phyloP scores from a whole-genome alignment of 495 filamentous ascomycete species.

The Penicillium tannophilum region DNA sequence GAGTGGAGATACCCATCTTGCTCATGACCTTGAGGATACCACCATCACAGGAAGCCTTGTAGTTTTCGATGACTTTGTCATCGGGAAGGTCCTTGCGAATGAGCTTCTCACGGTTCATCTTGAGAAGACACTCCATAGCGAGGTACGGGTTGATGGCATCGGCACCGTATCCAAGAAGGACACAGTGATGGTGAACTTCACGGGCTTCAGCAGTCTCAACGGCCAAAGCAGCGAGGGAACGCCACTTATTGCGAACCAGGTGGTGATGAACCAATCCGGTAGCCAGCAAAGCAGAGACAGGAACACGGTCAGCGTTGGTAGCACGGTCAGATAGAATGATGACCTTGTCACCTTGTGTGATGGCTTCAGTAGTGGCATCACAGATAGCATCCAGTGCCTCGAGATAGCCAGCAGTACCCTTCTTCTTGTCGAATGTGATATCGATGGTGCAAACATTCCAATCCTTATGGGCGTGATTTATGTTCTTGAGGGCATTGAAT shows the following conservation, averaged over 20 bases:
- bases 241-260: slow-evolving; percentile 95
- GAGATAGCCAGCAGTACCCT: slow-evolving; percentile 85
- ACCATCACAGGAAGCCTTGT: slow-evolving; percentile 96
- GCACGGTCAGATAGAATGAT: slow-evolving; percentile 91
- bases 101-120: slow-evolving; percentile 94
- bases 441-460: slow-evolving; percentile 97
- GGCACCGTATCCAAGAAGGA: slow-evolving; percentile 92
- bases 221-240: slow-evolving; percentile 83
- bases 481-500: slow-evolving; percentile 86
- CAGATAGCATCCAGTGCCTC: slow-evolving; percentile 90
- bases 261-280: slow-evolving; percentile 97
- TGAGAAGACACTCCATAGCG: slow-evolving; percentile 96
- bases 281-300: slow-evolving; percentile 86
- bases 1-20: slow-evolving; percentile 99
- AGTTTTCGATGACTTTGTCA: slow-evolving; percentile 89
- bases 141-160: slow-evolving; percentile 98
- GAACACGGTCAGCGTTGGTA: slow-evolving; percentile 78
- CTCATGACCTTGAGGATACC: slow-evolving; percentile 99
- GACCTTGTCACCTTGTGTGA: slow-evolving; percentile 82
- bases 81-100: slow-evolving; percentile 88
- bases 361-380: slow-evolving; percentile 79
- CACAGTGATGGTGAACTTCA: slow-evolving; percentile 99
- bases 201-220: slow-evolving; percentile 96
- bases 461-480: slow-evolving; percentile 69
- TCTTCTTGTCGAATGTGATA: slow-evolving; percentile 89